These are phyloP conservation scores for Candida labiduridarum DNA, from an alignment of 1,139 yeast genomes.

Conservation along the genomic window DNA sequence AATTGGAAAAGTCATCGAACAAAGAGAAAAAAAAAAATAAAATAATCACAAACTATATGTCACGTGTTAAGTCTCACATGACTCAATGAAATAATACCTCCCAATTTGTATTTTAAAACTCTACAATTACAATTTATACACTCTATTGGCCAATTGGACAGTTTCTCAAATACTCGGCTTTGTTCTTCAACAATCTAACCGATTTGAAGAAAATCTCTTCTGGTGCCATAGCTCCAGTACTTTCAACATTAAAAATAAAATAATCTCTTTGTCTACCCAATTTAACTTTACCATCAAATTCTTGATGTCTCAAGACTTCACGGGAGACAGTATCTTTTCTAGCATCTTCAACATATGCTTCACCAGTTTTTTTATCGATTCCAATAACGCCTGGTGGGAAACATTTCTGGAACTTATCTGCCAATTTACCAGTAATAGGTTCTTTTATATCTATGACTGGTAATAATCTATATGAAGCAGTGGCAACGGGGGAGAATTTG, in stretches of 20 bases:
- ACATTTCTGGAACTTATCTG: slow-evolving; percentile 79
- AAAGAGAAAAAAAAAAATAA: too few species aligned
- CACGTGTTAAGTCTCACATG: background rate
- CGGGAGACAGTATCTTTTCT: slow-evolving; percentile 95
- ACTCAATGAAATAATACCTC: background rate
- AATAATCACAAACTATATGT: too few species aligned
- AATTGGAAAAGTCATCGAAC: too few species aligned
- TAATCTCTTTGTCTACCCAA: slow-evolving; percentile 91
- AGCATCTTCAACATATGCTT: slow-evolving; percentile 83
- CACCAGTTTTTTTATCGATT: slow-evolving; percentile 58
- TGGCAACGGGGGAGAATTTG: slow-evolving; percentile 93
- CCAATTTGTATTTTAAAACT: background rate
- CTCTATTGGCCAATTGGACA: slow-evolving; percentile 70
- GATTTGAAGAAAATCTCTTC: slow-evolving; percentile 93
- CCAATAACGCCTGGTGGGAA: slow-evolving; percentile 94
- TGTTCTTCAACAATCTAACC: slow-evolving; percentile 79
- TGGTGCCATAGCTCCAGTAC: slow-evolving; percentile 96
- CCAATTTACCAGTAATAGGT: slow-evolving; percentile 78
- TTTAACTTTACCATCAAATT: slow-evolving; percentile 85
- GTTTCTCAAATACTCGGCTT: slow-evolving; percentile 78
- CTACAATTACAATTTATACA: background rate
- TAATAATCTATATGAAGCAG: slow-evolving; percentile 94
- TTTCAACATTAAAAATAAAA: slow-evolving; percentile 90
- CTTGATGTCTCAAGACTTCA: slow-evolving; percentile 92
- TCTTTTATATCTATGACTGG: slow-evolving; percentile 82